Evolutionary conservation across 139 green algal genomes (phyloP), one percentile per base, ranked within the genome.

Genomic region (Coccomyxa sp.): DNA sequence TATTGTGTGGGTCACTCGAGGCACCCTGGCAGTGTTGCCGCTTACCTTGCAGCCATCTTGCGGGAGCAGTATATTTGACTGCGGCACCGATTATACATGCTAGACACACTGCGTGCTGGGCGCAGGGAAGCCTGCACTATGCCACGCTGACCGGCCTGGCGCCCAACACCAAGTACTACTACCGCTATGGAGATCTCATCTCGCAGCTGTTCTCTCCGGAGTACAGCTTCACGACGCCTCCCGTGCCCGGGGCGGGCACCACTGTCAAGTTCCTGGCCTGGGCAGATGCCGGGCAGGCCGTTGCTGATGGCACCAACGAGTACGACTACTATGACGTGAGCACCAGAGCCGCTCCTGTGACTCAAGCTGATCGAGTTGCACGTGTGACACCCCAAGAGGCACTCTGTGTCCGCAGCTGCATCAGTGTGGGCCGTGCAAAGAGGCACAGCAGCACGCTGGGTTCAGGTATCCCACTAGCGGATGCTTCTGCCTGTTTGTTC

Each of bases 131-230:
- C 10, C 73, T 91, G 64, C 88, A 95, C 81, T 72, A 73, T 35
- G 91, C 84, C 0, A 38, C 85, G 12, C 75, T 96, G 69, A 83
- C 70, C 8, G 85, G 80, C 7, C 85, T 96, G 68, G 0, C 77
- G 44, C 85, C 90, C 2, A 80, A 79, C 31, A 82, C 64, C 14
- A 54, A 39, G 8, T 93, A 93, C 81, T 92, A 86, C 77, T 96
- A 95, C 77, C 35, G 41, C 4, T 84, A 87, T 7, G 92, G 92
- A 14, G 64, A 71, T 36, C 10, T 29, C 12, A 29, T 29, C n/a
- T 16, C n/a, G 24, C 33, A 71, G 24, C 29, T 34, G 33, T 50
- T 74, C 12, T 16, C 33, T 8, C 70, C 37, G 8, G 71, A 76
- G 71, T 5, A 7, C 22, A 36, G 8, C 29, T 76, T 76, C 39